A percentile compares a stretch with the other conserved stretches of the same genome.
phyloP scores from a whole-genome alignment of 345 rosid species.

The Cardamine occulta region DNA sequence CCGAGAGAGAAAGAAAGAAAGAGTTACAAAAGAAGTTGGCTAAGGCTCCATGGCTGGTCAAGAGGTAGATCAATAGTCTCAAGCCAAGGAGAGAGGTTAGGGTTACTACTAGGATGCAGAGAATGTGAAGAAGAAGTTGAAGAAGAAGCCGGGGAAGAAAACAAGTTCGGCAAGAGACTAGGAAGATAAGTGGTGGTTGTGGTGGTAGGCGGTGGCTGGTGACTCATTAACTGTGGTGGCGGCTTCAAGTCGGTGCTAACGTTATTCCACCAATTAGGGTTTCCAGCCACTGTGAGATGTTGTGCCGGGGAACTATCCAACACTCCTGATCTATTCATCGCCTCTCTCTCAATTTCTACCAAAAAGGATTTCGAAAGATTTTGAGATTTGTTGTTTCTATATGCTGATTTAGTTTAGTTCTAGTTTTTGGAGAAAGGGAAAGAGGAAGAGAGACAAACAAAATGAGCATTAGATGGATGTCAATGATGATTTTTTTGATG shows the following conservation, averaged over 20 bases:
- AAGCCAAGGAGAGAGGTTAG: constrained; percentile 54
- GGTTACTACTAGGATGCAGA: constrained; percentile 43
- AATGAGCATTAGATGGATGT: background rate
- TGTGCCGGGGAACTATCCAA: constrained; percentile 73
- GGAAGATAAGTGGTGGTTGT: constrained; percentile 46
- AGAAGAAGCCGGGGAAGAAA: constrained; percentile 48
- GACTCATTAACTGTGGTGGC: constrained; percentile 40
- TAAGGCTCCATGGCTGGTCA: constrained; percentile 63
- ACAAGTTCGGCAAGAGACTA: constrained; percentile 49
- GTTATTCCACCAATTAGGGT: constrained; percentile 71
- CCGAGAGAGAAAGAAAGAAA: constrained; percentile 13
- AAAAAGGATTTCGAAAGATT: constrained; percentile 50
- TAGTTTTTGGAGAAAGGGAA: constrained; percentile 13
- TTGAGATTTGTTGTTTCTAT: constrained; percentile 45
- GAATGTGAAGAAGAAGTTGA: constrained; percentile 50
- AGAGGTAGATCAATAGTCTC: constrained; percentile 60
- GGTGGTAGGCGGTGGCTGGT: constrained; percentile 41
- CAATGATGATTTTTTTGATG: constrained; percentile 21
- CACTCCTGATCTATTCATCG: constrained; percentile 45
- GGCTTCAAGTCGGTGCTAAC: constrained; percentile 57
- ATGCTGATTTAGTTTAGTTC: constrained; percentile 44
- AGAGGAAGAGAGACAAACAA: constrained; percentile 32
- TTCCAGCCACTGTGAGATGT: constrained; percentile 69
- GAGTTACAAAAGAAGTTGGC: constrained; percentile 69
- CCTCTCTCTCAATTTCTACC: constrained; percentile 41